phyloP scores from a whole-genome alignment of 257 asterid genomes.

The Penstemon eatonii region DNA sequence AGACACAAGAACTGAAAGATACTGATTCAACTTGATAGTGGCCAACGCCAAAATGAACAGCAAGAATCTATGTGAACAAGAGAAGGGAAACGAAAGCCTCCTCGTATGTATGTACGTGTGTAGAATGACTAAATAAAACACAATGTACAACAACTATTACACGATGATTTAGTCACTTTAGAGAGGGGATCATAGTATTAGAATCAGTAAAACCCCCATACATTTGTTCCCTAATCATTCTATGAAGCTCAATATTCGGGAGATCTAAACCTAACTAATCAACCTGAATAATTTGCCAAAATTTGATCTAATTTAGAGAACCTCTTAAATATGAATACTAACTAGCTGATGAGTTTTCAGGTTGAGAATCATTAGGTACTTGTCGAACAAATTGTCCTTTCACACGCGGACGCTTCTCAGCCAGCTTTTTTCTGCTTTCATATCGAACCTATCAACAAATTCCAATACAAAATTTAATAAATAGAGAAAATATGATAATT shows the following conservation, averaged over 20 bases:
- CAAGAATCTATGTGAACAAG: conserved; percentile 19
- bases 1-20: background rate
- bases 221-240: conserved; percentile 14
- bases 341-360: conserved; percentile 41
- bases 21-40: background rate
- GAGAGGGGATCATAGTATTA: conserved; percentile 2
- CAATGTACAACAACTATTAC: conserved; percentile 26
- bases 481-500: too few species aligned
- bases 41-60: conserved; percentile 19
- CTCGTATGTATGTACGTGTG: background rate
- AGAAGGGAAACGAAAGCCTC: conserved; percentile 11
- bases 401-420: conserved; percentile 85
- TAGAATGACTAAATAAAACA: conserved; percentile 15
- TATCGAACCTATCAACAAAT: conserved; percentile 62
- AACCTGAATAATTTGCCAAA: conserved; percentile 35
- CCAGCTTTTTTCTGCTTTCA: conserved; percentile 84
- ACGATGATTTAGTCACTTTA: conserved; percentile 16
- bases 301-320: conserved; percentile 6
- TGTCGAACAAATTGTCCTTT: conserved; percentile 92
- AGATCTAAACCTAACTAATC: conserved; percentile 26
- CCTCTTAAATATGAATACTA: conserved; percentile 20
- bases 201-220: conserved; percentile 23
- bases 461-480: too few species aligned
- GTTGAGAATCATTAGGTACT: conserved; percentile 40
- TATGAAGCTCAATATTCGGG: conserved; percentile 21